A percentile compares a stretch with the other conserved stretches of the same genome.
Evolutionary conservation across 805 yeast species (phyloP).

Genomic region (Saccharomycopsis lassenensis): DNA sequence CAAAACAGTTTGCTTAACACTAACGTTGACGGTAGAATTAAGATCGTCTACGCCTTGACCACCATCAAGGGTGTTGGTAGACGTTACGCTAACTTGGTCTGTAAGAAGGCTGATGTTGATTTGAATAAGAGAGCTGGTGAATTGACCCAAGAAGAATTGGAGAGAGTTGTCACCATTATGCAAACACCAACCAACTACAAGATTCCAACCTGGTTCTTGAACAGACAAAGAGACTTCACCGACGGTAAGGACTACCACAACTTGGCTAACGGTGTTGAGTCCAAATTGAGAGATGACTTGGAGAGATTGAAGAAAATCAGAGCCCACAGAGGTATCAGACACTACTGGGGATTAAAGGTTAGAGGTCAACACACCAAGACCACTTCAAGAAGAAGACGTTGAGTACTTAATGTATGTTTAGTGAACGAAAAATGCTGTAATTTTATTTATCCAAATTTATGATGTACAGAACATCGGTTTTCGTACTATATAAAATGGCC

Average conservation of each 20-base stretch:
- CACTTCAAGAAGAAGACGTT: slow-evolving; percentile 65
- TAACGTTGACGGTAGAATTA: slow-evolving; percentile 99
- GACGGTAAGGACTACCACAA: slow-evolving; percentile 99
- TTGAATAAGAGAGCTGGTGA: slow-evolving; percentile 99
- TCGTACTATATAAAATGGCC: slow-evolving; percentile 72
- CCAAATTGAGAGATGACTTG: slow-evolving; percentile 98
- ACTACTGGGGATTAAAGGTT: slow-evolving; percentile 99
- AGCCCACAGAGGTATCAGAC: slow-evolving; percentile 99
- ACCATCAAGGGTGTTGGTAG: slow-evolving; percentile 99
- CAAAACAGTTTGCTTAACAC: slow-evolving; percentile 88
- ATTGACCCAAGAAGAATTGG: slow-evolving; percentile 99
- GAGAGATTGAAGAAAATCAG: slow-evolving; percentile 99
- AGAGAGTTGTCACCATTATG: slow-evolving; percentile 99
- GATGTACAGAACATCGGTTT: slow-evolving; percentile 58
- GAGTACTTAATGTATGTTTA: slow-evolving; percentile 7
- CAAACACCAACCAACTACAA: slow-evolving; percentile 99
- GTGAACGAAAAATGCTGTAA: not conserved
- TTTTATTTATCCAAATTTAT: slow-evolving; percentile 52
- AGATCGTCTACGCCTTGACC: slow-evolving; percentile 99
- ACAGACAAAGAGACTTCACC: slow-evolving; percentile 97
- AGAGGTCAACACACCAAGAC: slow-evolving; percentile 99
- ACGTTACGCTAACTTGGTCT: slow-evolving; percentile 99
- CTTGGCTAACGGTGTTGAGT: slow-evolving; percentile 97
- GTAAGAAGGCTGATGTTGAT: slow-evolving; percentile 99
- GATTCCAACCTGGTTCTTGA: slow-evolving; percentile 99